Conservation (phyloP, 495 filamentous ascomycete genomes). For the Neurospora sublineolata region DNA sequence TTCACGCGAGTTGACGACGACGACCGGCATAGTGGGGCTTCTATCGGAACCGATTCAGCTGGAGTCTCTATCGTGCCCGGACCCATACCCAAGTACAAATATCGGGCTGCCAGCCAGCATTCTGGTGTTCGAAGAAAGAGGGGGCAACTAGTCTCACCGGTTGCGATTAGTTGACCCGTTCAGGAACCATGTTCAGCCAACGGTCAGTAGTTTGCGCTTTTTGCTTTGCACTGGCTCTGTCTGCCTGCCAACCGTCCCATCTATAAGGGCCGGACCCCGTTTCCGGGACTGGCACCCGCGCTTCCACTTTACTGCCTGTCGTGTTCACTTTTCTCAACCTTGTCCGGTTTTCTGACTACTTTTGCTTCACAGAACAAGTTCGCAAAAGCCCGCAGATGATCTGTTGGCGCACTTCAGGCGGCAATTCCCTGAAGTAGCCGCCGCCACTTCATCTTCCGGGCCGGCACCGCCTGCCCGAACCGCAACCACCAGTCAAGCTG, state of each 20-base stretch:
- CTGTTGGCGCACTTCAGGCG: constrained; percentile 76
- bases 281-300: neutral
- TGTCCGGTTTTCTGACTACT: constrained; percentile 16
- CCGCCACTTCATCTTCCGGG: constrained; percentile 22
- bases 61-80: neutral
- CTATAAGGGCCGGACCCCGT: constrained; percentile 1
- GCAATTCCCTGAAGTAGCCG: constrained; percentile 55
- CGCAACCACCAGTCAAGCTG: constrained; percentile 26
- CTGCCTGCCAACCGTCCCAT: neutral
- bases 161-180: neutral
- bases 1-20: neutral
- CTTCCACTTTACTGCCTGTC: neutral
- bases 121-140: neutral
- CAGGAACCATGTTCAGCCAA: constrained; percentile 27
- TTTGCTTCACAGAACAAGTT: constrained; percentile 50
- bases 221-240: neutral
- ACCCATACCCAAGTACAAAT: neutral
- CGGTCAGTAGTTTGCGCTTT: constrained; percentile 15
- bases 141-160: neutral
- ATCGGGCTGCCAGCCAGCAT: neutral
- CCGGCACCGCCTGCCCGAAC: constrained; percentile 24
- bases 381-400: constrained; percentile 78
- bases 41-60: neutral
- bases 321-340: neutral
- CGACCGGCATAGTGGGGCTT: neutral